Evolutionary conservation across 495 filamentous ascomycete species (phyloP).

Genomic region (Aspergillus panamensis): DNA sequence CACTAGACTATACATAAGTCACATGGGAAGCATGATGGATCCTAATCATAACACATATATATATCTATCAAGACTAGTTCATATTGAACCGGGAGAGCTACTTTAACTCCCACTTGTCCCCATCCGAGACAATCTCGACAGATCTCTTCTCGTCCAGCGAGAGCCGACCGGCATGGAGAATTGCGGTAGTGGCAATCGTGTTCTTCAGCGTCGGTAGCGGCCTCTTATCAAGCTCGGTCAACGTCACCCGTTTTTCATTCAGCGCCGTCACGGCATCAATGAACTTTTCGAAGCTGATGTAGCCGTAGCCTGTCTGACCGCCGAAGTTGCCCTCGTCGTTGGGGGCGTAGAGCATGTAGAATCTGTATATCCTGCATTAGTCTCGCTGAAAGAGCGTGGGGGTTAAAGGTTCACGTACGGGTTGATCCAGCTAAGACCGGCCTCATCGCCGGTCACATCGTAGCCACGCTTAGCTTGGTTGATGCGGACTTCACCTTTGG

Average conservation of each 20-base stretch:
- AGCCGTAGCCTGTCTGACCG: constrained; percentile 89
- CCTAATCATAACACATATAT: too few species aligned
- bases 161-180: constrained; percentile 78
- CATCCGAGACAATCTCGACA: constrained; percentile 64
- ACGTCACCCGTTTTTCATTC: constrained; percentile 65
- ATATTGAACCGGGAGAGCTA: constrained; percentile 24
- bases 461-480: constrained; percentile 95
- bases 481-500: constrained; percentile 78
- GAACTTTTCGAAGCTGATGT: constrained; percentile 94
- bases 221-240: constrained; percentile 71
- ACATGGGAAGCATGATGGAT: too few species aligned
- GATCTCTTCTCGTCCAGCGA: constrained; percentile 77
- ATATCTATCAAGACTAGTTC: too few species aligned
- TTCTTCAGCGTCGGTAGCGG: constrained; percentile 83
- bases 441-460: constrained; percentile 81
- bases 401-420: constrained; percentile 41
- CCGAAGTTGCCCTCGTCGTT: constrained; percentile 93
- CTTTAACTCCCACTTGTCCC: constrained; percentile 61
- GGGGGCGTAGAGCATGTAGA: constrained; percentile 95
- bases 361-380: constrained; percentile 34
- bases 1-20: too few species aligned
- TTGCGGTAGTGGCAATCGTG: constrained; percentile 86
- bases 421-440: constrained; percentile 76
- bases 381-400: constrained; percentile 7
- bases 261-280: constrained; percentile 79